Base-by-base conservation (phyloP, 495 filamentous ascomycete genomes). In the Xylaria nigripes region DNA sequence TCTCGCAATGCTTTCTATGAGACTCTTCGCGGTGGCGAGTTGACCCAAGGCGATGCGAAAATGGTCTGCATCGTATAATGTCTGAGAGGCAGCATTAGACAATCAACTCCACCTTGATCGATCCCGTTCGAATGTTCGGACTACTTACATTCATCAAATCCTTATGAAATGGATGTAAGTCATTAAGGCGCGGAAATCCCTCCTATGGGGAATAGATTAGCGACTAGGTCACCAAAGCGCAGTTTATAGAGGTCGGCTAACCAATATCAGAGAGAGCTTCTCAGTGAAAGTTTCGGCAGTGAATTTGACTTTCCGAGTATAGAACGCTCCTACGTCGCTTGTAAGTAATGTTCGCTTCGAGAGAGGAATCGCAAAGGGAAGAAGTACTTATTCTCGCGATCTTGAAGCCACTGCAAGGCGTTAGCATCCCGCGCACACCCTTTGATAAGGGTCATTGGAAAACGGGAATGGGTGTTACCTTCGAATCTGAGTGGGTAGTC, bases 231-330 rank as follows among this genome's bases (percentile, higher is more conserved):
- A 13, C 13, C 6, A 10, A 8, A 16, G 18, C 10, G 24, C 1
- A 7, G 10, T 42, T 24, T 9, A 1, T 22, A 1, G 13, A 3
- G 12, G 15, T 41, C 24, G 22, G 48, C 52, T 0, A 43, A 55
- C 52, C 53, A 55, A 22, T 19, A 55, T 55, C 15, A 55, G 34
- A 12, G 53, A 83, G 54, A 98, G 82, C 74, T 97, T 96, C 61
- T 98, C 93, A 50, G 83, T 82, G 71, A 96, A 96, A 40, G 93
- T 96, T 72, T 96, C 91, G 65, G 92, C 84, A n/a, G 93, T 97
- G 69, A 87, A 97, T 70, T 97, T 98, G 79, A 97, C 93, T 73
- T 98, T 97, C 68, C 93, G 81, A 54, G 90, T 95, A 68, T 96
- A 96, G 76, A 96, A 96, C 51, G 84, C 89, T 85, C 59, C 50